Percentiles rank a stretch among this genome's conserved stretches.
Conservation (phyloP, 805 yeast species). For the Saturnispora hagleri region DNA sequence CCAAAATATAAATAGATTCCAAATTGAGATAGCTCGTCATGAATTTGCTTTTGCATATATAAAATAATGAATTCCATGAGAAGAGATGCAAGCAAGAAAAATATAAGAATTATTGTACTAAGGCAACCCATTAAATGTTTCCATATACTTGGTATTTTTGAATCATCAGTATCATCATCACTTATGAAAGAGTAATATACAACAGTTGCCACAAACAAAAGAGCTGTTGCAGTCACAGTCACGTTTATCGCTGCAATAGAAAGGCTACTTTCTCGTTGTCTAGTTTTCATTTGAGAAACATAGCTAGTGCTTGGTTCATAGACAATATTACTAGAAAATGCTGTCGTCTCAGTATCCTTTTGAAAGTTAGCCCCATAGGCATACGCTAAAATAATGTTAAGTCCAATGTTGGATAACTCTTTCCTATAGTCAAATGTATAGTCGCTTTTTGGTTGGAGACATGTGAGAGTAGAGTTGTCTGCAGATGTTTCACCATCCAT, state of each 20-base stretch:
- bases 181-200: slow-evolving; percentile 31
- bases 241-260: slow-evolving; percentile 26
- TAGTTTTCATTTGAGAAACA: slow-evolving; percentile 14
- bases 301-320: slow-evolving; percentile 21
- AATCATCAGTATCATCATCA: slow-evolving; percentile 27
- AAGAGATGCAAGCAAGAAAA: slow-evolving; percentile 20
- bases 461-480: slow-evolving; percentile 10
- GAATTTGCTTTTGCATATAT: slow-evolving; percentile 23
- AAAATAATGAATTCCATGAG: slow-evolving; percentile 25
- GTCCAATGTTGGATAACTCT: slow-evolving; percentile 32
- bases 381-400: slow-evolving; percentile 38
- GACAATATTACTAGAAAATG: slow-evolving; percentile 9
- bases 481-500: not conserved
- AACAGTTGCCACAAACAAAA: slow-evolving; percentile 25
- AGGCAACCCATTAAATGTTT: slow-evolving; percentile 31
- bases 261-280: slow-evolving; percentile 19
- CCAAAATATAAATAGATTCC: slow-evolving; percentile 41
- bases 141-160: slow-evolving; percentile 24
- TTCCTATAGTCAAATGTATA: slow-evolving; percentile 38
- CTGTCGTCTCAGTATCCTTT: not conserved
- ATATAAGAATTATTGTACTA: not conserved
- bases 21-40: slow-evolving; percentile 31
- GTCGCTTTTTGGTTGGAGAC: slow-evolving; percentile 13
- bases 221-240: slow-evolving; percentile 24
- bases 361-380: slow-evolving; percentile 27